Conservation (phyloP, 768 basidiomycete genomes). For the Podaxis mareebaensis region DNA sequence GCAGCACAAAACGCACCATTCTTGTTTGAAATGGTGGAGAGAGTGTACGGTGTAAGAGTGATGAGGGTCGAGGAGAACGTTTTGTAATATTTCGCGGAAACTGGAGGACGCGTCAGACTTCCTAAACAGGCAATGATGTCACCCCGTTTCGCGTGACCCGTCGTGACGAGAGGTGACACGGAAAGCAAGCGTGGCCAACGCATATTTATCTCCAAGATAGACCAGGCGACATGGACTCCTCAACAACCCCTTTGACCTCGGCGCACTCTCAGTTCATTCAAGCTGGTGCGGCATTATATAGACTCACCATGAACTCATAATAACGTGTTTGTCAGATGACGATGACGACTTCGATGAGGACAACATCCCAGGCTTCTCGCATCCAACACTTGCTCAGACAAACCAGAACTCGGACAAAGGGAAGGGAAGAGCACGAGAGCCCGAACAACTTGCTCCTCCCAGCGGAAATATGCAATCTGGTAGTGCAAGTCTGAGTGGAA, state of each 20-base stretch:
- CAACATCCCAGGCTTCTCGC: constrained; percentile 76
- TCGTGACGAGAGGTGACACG: constrained; percentile 29
- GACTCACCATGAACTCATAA: not conserved
- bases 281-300: constrained; percentile 50
- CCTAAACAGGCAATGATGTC: constrained; percentile 32
- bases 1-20: constrained; percentile 26
- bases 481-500: constrained; percentile 56
- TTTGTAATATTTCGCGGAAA: constrained; percentile 9
- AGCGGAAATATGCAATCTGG: constrained; percentile 28
- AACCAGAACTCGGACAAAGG: constrained; percentile 59
- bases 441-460: constrained; percentile 51
- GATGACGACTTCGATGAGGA: constrained; percentile 86
- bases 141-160: constrained; percentile 31
- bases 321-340: constrained; percentile 44
- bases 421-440: constrained; percentile 63
- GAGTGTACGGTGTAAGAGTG: constrained; percentile 14
- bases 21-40: constrained; percentile 16
- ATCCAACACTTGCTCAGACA: constrained; percentile 52
- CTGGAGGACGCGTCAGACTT: constrained; percentile 53
- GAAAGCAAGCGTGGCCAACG: constrained; percentile 9
- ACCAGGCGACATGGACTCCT: constrained; percentile 36
- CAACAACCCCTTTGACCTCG: constrained; percentile 50
- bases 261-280: constrained; percentile 78
- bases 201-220: not conserved
- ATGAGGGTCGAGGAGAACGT: constrained; percentile 14